Base-by-base conservation (phyloP, 306 rosid species). In the Quercus gilva region DNA sequence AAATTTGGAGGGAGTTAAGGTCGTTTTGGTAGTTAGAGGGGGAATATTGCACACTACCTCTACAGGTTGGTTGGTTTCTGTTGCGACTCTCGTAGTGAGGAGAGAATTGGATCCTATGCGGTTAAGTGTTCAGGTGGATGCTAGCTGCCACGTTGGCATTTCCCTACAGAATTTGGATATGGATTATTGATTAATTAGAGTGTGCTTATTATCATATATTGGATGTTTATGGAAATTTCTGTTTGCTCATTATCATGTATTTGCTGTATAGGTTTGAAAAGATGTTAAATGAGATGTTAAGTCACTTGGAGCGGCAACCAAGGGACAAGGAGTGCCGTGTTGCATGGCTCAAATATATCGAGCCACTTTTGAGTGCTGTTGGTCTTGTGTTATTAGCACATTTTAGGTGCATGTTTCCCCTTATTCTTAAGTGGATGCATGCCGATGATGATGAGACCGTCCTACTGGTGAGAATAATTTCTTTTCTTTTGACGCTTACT, bases 261-360 rank as follows among this genome's bases (percentile, higher is more conserved):
- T 37, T 9, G 52, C 81, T 76, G 64, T 64, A n/a, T 77, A 95
- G 99, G 99, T 88, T 85, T 88, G 99, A 95, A 79, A 91, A 81
- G 83, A 84, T 95, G 78, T 86, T 95, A 51, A 91, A 74, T 73
- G 99, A 95, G 86, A 92, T 95, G 97, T 80, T 95, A 75, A 87
- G 91, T 86, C 99, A 95, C 86, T 82, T 95, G 89, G 99, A 95
- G 86, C 96, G 99, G 76, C 97, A 87, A 75, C 97, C 99, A 58
- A 89, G 90, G 76, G 89, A 91, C 85, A 92, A 83, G 89, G 97
- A 95, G 64, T 96, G 97, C 12, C 94, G 98, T 73, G 76, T 92
- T 81, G 87, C 86, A 26, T 95, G 99, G 99, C 98, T 95, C 81
- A 86, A 87, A 84, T 83, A 75, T 85, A 78, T 80, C 7, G 92